Evolutionary conservation across 495 filamentous ascomycete genomes (phyloP), one percentile per base, ranked within the genome.

Genomic region (Neurospora sp.): DNA sequence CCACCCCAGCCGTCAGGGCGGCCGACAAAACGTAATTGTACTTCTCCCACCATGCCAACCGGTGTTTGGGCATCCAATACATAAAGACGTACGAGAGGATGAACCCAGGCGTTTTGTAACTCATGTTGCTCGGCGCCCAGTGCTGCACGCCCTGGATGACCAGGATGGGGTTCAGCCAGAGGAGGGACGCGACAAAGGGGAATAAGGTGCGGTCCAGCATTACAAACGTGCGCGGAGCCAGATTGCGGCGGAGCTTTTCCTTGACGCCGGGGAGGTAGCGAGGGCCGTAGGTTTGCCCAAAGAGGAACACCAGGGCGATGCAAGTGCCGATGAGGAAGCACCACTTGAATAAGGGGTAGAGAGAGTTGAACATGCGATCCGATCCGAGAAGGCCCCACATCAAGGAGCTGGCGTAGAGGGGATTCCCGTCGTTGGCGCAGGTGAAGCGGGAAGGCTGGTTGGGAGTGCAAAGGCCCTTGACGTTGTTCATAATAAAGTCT

Each of bases 21-120:
- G 82, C 81, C n/a, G 79, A 81, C 3, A 83, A 73, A 1, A 83
- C 79, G 66, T 80, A 84, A 76, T 91, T 91, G 78, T 90, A 91
- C 74, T 88, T 85, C 79, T 87, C 74, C 78, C 78, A 79, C 78
- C 78, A 79, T 1, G 78, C 76, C 59, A 76, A 72, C 38, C 75
- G 71, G 73, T 77, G 74, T 20, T 73, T 69, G 0, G 72, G 72
- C 42, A 79, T 59, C 74, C 75, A 79, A 68, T 75, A 79, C 76
- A 80, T 81, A 71, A 80, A 80, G 9, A 80, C 72, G 44, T 75
- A 77, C 3, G 71, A 74, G 35, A 81, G 71, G n/a, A 80, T 78
- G 27, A 81, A 76, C 31, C 77, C 79, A 0, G 77, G 76, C 11
- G 78, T 80, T 71, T 79, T 80, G 76, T 79, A 80, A 35, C 75